Conservation (phyloP, 495 filamentous ascomycete species). For the Penicillium steckii region DNA sequence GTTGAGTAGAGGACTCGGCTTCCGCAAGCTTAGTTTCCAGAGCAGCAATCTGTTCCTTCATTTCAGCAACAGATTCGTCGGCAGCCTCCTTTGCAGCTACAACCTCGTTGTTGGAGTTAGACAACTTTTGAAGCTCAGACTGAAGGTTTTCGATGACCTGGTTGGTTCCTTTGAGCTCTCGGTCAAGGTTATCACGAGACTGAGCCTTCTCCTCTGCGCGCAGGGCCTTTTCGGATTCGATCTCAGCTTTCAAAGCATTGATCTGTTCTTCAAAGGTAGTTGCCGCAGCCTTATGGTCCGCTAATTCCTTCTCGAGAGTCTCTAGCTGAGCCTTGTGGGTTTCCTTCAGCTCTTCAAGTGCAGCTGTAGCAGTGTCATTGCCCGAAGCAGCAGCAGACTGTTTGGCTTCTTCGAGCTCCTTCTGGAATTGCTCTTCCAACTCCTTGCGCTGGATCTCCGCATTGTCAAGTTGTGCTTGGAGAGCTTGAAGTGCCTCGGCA, state of each 20-base stretch:
- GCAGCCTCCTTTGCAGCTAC: conserved; percentile 42
- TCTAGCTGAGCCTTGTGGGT: conserved; percentile 41
- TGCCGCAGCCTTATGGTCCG: conserved; percentile 35
- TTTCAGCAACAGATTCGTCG: conserved; percentile 24
- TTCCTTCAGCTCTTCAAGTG: conserved; percentile 41
- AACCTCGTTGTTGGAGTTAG: conserved; percentile 39
- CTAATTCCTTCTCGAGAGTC: conserved; percentile 35
- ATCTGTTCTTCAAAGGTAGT: conserved; percentile 40
- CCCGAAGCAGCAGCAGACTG: conserved; percentile 35
- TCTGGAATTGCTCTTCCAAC: conserved; percentile 38
- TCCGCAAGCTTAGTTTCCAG: conserved; percentile 40
- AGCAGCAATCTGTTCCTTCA: conserved; percentile 39
- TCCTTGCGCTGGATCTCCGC: conserved; percentile 41
- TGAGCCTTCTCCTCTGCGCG: conserved; percentile 41
- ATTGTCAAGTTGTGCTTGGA: conserved; percentile 38
- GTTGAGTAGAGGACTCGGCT: conserved; percentile 31
- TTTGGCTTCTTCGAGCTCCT: conserved; percentile 42
- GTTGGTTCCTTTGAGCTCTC: conserved; percentile 42
- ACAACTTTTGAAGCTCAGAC: conserved; percentile 40
- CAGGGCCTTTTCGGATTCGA: conserved; percentile 33
- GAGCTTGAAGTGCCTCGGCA: conserved; percentile 34
- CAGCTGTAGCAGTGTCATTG: conserved; percentile 32
- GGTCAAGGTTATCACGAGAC: conserved; percentile 35
- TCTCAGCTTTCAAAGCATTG: conserved; percentile 35
- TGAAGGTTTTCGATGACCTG: conserved; percentile 46